phyloP scores from a whole-genome alignment of 805 yeast genomes.

The Saturnispora halmiae region DNA sequence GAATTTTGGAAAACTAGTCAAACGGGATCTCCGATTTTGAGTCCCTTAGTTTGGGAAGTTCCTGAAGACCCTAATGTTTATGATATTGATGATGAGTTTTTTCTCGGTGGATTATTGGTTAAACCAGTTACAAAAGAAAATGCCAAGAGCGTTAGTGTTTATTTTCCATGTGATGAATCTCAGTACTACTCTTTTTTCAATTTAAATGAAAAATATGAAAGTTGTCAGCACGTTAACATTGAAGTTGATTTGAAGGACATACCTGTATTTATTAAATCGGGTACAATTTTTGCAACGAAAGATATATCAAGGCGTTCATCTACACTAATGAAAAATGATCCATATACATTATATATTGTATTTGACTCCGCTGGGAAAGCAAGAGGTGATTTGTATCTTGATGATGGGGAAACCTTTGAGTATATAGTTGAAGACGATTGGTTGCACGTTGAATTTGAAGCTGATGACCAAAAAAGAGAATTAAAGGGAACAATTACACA shows the following conservation, averaged over 20 bases:
- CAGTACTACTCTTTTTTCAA: conserved; percentile 45
- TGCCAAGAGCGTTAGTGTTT: conserved; percentile 32
- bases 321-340: conserved; percentile 65
- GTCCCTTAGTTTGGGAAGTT: conserved; percentile 53
- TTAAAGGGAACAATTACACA: conserved; percentile 24
- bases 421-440: conserved; percentile 41
- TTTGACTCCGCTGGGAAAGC: conserved; percentile 35
- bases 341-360: conserved; percentile 66
- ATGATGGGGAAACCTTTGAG: conserved; percentile 73
- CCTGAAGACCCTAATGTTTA: conserved; percentile 41
- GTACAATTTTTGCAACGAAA: conserved; percentile 57
- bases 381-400: conserved; percentile 57
- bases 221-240: conserved; percentile 32
- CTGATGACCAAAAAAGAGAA: conserved; percentile 27
- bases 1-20: conserved; percentile 56
- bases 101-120: conserved; percentile 60
- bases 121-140: conserved; percentile 68
- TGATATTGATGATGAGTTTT: conserved; percentile 74
- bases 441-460: conserved; percentile 34
- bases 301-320: conserved; percentile 76
- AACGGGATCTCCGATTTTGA: conserved; percentile 61
- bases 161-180: conserved; percentile 44
- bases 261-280: conserved; percentile 74
- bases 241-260: conserved; percentile 47
- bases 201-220: conserved; percentile 24